Base-by-base conservation (phyloP, 1,284 basidiomycete genomes). In the Puccinia sorghi region DNA sequence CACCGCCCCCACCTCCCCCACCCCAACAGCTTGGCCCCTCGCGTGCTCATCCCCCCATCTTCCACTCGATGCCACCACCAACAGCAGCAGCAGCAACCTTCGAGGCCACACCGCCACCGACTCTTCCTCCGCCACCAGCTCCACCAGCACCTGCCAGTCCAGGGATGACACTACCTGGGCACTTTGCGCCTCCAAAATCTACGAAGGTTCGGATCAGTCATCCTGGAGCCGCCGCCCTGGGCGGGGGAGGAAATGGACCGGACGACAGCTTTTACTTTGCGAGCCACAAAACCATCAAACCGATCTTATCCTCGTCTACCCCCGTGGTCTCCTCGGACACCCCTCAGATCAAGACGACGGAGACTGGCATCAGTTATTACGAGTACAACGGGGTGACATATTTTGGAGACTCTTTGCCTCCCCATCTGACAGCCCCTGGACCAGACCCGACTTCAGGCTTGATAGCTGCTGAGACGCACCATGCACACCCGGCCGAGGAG, bases 351-450 rank as follows among this genome's bases (percentile, higher is more conserved):
- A 52, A 50, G 61, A 74, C 37, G 41, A 64, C 61, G 20, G 72
- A 64, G 25, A 52, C 25, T 5, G 72, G 61, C 41, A 64, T 74
- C 27, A 64, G 46, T n/a, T 74, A 64, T 54, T 74, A 64, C 56
- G 72, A 74, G 50, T 59, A 64, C 50, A 74, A 63, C 27, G 72
- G 72, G 20, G 72, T 74, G 17, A 74, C 72, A 3, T 74, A 74
- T 27, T 74, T 74, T 37, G 52, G 56, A 8, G 41, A 46, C n/a
- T 64, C 57, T 37, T 9, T 22, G 56, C 57, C 71, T 3, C 54
- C 56, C 4, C 63, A 59, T 27, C 22, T 27, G 25, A 11, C 57
- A 3, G 15, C 57, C 13, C 9, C 57, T 32, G 13, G 25, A 32
- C 8, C 32, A 39, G 37, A 39, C 59, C 39, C 59, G 37, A 39